phyloP scores from a whole-genome alignment of 306 rosid genomes.

The Sophora flavescens region DNA sequence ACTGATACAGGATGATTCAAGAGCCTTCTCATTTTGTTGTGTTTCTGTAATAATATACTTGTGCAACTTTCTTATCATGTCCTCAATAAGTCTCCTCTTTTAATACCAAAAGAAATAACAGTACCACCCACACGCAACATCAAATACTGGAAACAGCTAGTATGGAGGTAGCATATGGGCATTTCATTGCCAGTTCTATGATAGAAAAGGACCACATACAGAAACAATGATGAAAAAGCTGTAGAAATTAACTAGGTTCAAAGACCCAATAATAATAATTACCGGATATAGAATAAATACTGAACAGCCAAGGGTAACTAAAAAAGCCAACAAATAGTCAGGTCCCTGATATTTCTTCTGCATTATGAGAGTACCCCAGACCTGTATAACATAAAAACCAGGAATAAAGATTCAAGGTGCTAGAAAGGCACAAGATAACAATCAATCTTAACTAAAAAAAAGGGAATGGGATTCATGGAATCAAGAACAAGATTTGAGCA shows the following conservation, averaged over 20 bases:
- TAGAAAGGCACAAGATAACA: conserved; percentile 12
- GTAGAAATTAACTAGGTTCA: conserved; percentile 31
- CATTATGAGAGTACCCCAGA: conserved; percentile 94
- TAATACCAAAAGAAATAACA: conserved; percentile 37
- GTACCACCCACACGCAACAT: conserved; percentile 35
- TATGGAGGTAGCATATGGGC: conserved; percentile 15
- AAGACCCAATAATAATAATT: conserved; percentile 49
- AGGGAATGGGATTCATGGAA: conserved; percentile 1
- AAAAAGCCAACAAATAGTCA: conserved; percentile 78
- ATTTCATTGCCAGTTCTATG: conserved; percentile 19
- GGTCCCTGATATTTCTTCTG: conserved; percentile 83
- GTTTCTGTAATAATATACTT: background rate
- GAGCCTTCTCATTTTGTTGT: conserved; percentile 5
- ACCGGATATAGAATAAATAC: conserved; percentile 92
- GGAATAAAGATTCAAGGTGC: conserved; percentile 11
- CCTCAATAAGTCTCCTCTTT: conserved; percentile 21
- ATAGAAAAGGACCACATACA: conserved; percentile 29
- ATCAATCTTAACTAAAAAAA: background rate
- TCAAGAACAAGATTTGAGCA: background rate
- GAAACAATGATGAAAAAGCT: background rate
- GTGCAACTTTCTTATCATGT: background rate
- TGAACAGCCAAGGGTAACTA: conserved; percentile 90
- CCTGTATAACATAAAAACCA: conserved; percentile 57
- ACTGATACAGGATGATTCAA: background rate
- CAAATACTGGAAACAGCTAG: conserved; percentile 18